Evolutionary conservation across 768 basidiomycete genomes (phyloP), one percentile per base, ranked within the genome.

Genomic region (Sporobolomyces phaffii): DNA sequence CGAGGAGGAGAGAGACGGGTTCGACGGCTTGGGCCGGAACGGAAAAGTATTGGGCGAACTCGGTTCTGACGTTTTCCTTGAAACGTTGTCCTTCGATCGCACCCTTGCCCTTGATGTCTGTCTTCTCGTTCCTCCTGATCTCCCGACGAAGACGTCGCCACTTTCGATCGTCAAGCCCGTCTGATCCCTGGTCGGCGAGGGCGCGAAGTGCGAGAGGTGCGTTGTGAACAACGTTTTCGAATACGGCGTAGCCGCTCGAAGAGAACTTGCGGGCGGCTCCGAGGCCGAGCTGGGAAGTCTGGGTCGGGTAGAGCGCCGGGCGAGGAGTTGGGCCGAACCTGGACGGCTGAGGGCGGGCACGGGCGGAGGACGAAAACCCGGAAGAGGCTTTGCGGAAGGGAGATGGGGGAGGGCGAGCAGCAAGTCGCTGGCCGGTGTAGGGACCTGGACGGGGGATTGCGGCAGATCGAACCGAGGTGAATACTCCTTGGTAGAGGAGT

Each of bases 151-250:
- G 48, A 18, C 64, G 51, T 67, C 83, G 82, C 77, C 84, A 80
- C 67, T 79, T 81, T 71, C 79, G 76, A 68, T 84, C 82, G 29
- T 89, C 85, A 81, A 84, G 83, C 74, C 90, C 87, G 0, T 83
- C 85, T 75, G 90, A 86, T 75, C 84, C 85, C 20, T 59, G 56
- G 28, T 58, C 66, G 5, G 34, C 50, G 47, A 90, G 79, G 4
- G 90, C 86, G 31, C 90, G 83, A 13, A 83, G 83, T 1, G 84
- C 82, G n/a, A 92, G 78, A 10, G 90, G 90, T 1, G 89, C 85
- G 73, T 90, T 90, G 75, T 90, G 83, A 3, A 84, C 84, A 45
- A 92, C 77, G 75, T 87, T 85, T 76, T 89, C 85, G 80, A 91
- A 90, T 48, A 90, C 81, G 5, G 87, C 87, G 3, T 86, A 84